phyloP scores from a whole-genome alignment of 768 basidiomycete genomes.

The Boletellus emodensis region DNA sequence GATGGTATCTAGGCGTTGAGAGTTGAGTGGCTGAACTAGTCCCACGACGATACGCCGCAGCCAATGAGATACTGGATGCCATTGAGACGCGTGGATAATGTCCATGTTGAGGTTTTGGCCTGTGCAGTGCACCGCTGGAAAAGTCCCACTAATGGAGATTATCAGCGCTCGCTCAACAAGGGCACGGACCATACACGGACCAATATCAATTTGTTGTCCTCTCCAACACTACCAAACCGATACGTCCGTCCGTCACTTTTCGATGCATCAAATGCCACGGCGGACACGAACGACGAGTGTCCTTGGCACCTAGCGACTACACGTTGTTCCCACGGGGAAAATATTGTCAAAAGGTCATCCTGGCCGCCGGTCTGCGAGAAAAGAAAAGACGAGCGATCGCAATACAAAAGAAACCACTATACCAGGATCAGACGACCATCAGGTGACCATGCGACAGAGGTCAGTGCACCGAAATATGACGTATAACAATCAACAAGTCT shows the following conservation, averaged over 20 bases:
- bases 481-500: slow-evolving; percentile 93
- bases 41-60: slow-evolving; percentile 60
- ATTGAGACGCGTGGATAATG: slow-evolving; percentile 75
- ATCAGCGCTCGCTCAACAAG: neutral
- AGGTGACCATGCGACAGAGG: slow-evolving; percentile 91
- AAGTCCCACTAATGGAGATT: slow-evolving; percentile 79
- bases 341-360: slow-evolving; percentile 93
- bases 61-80: slow-evolving; percentile 74
- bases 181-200: slow-evolving; percentile 39
- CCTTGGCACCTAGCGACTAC: slow-evolving; percentile 96
- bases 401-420: slow-evolving; percentile 3
- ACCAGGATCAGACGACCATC: slow-evolving; percentile 92
- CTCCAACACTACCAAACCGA: slow-evolving; percentile 92
- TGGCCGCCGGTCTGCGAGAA: slow-evolving; percentile 82
- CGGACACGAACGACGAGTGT: slow-evolving; percentile 90
- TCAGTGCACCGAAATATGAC: slow-evolving; percentile 91
- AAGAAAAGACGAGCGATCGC: neutral
- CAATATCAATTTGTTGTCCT: slow-evolving; percentile 91
- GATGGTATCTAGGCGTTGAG: slow-evolving; percentile 63
- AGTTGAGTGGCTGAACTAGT: slow-evolving; percentile 53
- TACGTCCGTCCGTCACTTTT: slow-evolving; percentile 88
- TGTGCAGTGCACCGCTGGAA: slow-evolving; percentile 83
- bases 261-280: slow-evolving; percentile 85
- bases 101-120: slow-evolving; percentile 71
- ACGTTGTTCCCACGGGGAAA: slow-evolving; percentile 91